A percentile compares a stretch with the other conserved stretches of the same genome.
Evolutionary conservation across 106 monocot genomes (phyloP).

Genomic region (Gastrodia elata): DNA sequence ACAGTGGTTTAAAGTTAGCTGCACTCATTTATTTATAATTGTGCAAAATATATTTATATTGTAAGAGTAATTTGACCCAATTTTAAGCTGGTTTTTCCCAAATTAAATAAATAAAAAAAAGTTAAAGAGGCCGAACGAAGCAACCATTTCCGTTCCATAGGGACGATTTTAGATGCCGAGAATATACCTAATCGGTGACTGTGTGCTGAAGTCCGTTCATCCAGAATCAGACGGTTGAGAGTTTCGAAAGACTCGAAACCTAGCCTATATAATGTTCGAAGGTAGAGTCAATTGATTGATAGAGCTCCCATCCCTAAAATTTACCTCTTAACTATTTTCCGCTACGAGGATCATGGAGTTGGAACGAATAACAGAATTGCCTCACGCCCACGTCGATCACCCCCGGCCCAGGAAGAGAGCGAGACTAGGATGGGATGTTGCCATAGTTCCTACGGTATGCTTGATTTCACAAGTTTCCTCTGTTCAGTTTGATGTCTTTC

Average conservation of each 20-base stretch:
- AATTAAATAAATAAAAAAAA: too few species aligned
- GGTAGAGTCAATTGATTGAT: background rate
- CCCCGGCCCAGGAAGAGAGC: constrained; percentile 41
- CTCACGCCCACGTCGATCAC: constrained; percentile 29
- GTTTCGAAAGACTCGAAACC: background rate
- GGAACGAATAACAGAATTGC: constrained; percentile 35
- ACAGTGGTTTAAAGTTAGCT: too few species aligned
- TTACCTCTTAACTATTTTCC: background rate
- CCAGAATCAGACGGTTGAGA: background rate
- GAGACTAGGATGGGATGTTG: constrained; percentile 39
- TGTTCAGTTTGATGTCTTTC: background rate
- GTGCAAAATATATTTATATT: too few species aligned
- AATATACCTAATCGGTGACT: background rate
- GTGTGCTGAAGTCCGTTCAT: background rate
- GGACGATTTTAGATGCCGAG: background rate
- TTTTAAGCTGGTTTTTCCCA: too few species aligned
- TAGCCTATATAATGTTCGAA: background rate
- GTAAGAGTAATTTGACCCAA: too few species aligned
- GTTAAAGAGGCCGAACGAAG: background rate
- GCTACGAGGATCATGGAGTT: constrained; percentile 26
- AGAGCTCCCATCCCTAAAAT: background rate
- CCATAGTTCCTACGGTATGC: background rate
- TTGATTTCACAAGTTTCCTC: background rate
- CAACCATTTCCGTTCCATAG: background rate
- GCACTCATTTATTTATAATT: too few species aligned